phyloP scores from a whole-genome alignment of 768 basidiomycete species.

The Mycena epipterygia region DNA sequence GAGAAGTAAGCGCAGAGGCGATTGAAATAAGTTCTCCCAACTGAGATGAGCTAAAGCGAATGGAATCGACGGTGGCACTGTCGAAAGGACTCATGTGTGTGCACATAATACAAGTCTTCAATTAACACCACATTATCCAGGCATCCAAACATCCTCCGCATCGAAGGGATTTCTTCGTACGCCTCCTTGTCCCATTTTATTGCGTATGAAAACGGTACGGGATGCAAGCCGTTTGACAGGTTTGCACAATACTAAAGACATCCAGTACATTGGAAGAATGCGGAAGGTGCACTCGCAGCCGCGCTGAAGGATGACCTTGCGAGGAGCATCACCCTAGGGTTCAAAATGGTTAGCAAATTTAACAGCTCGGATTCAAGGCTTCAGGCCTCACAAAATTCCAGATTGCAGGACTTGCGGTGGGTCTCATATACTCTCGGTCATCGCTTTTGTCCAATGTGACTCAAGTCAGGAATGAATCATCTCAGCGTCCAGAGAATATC shows the following conservation, averaged over 20 bases:
- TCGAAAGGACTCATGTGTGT: constrained; percentile 2
- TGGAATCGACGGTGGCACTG: background rate
- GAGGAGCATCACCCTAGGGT: constrained; percentile 5
- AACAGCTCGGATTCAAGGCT: background rate
- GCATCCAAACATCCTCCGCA: constrained; percentile 2
- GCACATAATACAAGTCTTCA: no score
- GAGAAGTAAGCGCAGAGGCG: background rate
- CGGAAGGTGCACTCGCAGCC: constrained; percentile 2
- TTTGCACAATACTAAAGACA: no score
- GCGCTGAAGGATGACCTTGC: constrained; percentile 1
- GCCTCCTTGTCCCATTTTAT: background rate
- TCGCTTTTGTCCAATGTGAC: background rate
- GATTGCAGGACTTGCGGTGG: constrained; percentile 7
- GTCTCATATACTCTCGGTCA: background rate
- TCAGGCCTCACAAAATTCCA: background rate
- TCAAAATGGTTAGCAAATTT: constrained; percentile 8
- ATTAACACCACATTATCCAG: background rate
- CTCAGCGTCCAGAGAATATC: background rate
- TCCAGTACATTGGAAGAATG: constrained; percentile 10
- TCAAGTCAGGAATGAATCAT: constrained; percentile 10
- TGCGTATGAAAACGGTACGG: background rate
- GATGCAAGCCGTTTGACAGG: background rate
- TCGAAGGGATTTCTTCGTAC: background rate
- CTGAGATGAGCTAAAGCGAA: background rate
- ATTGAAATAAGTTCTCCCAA: background rate